phyloP scores from a whole-genome alignment of 2,329 filamentous ascomycete genomes.

The Cryphonectria parasitica region DNA sequence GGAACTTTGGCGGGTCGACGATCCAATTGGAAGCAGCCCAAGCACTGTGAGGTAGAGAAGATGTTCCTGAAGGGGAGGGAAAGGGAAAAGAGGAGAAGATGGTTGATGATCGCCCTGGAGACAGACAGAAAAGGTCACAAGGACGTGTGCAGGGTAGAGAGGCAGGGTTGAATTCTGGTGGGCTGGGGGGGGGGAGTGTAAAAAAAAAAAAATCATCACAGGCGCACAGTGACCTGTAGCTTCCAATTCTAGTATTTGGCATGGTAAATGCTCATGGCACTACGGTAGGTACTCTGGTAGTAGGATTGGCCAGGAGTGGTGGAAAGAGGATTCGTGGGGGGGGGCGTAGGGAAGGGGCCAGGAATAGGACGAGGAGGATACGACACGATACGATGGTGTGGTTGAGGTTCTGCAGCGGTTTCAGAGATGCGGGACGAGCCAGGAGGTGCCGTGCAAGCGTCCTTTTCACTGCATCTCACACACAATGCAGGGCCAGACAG shows the following conservation, averaged over 20 bases:
- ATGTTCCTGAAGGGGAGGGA: not conserved
- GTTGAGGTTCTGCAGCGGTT: constrained; percentile 42
- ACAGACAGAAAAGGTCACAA: not conserved
- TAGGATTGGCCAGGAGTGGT: constrained; percentile 5
- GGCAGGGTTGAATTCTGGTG: not conserved
- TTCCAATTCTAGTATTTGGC: not conserved
- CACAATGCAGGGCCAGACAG: not conserved
- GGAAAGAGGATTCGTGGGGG: not conserved
- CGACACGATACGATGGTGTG: constrained; percentile 34
- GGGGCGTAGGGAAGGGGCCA: not conserved
- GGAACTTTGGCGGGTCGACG: not conserved
- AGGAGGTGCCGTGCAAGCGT: constrained; percentile 30
- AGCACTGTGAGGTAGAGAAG: not conserved
- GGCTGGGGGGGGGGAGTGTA: not conserved
- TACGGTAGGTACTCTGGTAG: not conserved
- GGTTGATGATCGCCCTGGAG: not conserved
- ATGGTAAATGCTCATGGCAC: not conserved
- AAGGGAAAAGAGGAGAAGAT: not conserved
- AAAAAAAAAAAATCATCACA: too few species aligned
- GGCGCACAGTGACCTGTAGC: not conserved
- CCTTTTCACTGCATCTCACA: constrained; percentile 8
- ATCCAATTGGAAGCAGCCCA: not conserved
- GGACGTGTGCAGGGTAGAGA: not conserved
- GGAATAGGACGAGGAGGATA: constrained; percentile 14
- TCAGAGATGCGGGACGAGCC: constrained; percentile 43